phyloP scores from a whole-genome alignment of 257 asterid species.

The Rehmannia glutinosa region DNA sequence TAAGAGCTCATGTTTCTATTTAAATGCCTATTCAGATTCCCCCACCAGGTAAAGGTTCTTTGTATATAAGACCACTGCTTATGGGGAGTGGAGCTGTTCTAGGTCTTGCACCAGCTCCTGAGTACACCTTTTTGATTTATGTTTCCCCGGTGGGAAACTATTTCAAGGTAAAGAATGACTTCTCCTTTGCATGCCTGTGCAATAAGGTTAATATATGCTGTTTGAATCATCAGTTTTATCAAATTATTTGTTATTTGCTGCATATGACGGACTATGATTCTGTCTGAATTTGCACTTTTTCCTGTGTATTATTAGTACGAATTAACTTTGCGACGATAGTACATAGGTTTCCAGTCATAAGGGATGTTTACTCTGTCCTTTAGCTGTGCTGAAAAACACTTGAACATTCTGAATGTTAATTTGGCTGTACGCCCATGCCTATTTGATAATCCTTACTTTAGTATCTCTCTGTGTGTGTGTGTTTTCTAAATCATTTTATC shows the following conservation, averaged over 20 bases:
- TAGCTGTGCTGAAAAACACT: not conserved
- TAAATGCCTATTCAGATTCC: slow-evolving; percentile 62
- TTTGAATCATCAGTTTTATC: slow-evolving; percentile 13
- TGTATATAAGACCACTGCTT: slow-evolving; percentile 88
- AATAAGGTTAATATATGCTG: not conserved
- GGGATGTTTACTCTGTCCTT: too few species aligned
- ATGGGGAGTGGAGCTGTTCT: slow-evolving; percentile 98
- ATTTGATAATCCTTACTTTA: too few species aligned
- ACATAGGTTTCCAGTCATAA: too few species aligned
- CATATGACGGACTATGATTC: not conserved
- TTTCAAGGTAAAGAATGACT: slow-evolving; percentile 64
- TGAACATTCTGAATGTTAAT: not conserved
- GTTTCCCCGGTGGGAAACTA: slow-evolving; percentile 96
- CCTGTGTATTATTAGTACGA: not conserved
- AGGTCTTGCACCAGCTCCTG: slow-evolving; percentile 99
- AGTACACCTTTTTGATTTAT: slow-evolving; percentile 84
- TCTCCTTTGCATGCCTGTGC: not conserved
- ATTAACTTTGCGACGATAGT: too few species aligned
- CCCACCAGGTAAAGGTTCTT: slow-evolving; percentile 93
- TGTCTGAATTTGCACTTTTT: not conserved
- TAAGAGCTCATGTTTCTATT: not conserved
- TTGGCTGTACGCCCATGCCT: not conserved
- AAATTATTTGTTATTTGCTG: too few species aligned
- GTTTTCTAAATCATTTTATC: not conserved
- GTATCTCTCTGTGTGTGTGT: too few species aligned